These are phyloP conservation scores for Nakaseomyces nivariensis DNA, from an alignment of 1,139 yeast genomes.

Conservation along the genomic window DNA sequence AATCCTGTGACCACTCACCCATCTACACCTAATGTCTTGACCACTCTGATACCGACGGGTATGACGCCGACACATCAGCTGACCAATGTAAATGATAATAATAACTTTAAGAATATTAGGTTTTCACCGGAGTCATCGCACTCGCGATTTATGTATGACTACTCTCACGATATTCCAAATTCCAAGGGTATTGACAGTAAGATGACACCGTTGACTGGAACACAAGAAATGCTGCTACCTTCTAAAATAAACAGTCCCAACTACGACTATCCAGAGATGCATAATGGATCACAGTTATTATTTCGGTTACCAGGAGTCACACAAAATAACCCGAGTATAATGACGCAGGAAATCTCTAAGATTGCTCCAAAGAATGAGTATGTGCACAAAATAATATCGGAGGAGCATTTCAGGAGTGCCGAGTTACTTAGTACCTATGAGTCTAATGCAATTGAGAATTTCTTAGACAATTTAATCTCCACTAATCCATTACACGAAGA, in stretches of 20 bases:
- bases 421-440: constrained; percentile 25
- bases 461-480: constrained; percentile 23
- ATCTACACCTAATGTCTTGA: not conserved
- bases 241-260: not conserved
- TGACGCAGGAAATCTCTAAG: not conserved
- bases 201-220: not conserved
- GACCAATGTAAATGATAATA: not conserved
- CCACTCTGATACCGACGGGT: not conserved
- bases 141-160: not conserved
- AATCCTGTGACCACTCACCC: not conserved
- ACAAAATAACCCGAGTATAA: not conserved
- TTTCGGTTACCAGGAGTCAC: not conserved
- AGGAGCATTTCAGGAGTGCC: constrained; percentile 6
- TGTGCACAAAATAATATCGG: not conserved
- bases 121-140: not conserved
- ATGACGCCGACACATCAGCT: not conserved
- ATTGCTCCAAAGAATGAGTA: not conserved
- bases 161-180: not conserved
- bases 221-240: not conserved
- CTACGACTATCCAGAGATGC: not conserved
- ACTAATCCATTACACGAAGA: constrained; percentile 2
- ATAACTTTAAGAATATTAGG: not conserved
- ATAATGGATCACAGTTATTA: not conserved
- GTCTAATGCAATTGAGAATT: constrained; percentile 27
- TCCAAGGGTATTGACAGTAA: not conserved